Conservation (phyloP, 1,284 basidiomycete species). For the Tilletia caries region DNA sequence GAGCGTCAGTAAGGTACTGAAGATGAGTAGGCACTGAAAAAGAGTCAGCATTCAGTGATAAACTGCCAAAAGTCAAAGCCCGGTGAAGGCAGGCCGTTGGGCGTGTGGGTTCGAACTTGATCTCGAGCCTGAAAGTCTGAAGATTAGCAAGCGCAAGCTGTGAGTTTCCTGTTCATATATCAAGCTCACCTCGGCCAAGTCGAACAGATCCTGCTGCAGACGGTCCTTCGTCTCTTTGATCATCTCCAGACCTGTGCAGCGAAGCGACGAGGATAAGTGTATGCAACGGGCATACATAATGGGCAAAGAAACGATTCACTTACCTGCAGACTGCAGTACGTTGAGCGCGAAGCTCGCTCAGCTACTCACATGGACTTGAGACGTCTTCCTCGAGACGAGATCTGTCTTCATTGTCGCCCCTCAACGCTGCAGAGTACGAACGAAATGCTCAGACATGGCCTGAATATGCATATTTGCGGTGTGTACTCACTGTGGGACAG, state of each 20-base stretch:
- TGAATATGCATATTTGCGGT: no score
- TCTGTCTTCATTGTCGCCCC: not conserved
- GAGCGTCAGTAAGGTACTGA: no score
- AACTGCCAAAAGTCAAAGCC: no score
- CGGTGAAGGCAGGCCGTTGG: no score
- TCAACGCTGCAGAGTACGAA: not conserved
- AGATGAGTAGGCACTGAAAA: no score
- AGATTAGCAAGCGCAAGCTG: not conserved
- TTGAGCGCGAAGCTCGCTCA: slow-evolving; percentile 3
- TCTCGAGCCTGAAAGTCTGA: not conserved
- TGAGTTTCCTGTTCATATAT: not conserved
- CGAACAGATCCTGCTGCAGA: not conserved
- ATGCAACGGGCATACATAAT: not conserved
- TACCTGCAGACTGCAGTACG: slow-evolving; percentile 4
- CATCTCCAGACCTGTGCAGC: not conserved
- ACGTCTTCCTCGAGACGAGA: not conserved
- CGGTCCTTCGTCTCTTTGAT: slow-evolving; percentile 8
- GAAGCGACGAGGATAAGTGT: not conserved
- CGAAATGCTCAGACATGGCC: not conserved
- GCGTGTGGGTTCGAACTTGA: not conserved
- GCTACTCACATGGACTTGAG: not conserved
- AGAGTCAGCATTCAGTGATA: no score
- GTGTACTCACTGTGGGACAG: not conserved
- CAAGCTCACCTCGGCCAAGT: not conserved
- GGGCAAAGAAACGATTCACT: not conserved